Percentiles rank a stretch among this genome's conserved stretches.
Conservation (phyloP, 495 filamentous ascomycete genomes). For the Aspergillus olivimuriae region DNA sequence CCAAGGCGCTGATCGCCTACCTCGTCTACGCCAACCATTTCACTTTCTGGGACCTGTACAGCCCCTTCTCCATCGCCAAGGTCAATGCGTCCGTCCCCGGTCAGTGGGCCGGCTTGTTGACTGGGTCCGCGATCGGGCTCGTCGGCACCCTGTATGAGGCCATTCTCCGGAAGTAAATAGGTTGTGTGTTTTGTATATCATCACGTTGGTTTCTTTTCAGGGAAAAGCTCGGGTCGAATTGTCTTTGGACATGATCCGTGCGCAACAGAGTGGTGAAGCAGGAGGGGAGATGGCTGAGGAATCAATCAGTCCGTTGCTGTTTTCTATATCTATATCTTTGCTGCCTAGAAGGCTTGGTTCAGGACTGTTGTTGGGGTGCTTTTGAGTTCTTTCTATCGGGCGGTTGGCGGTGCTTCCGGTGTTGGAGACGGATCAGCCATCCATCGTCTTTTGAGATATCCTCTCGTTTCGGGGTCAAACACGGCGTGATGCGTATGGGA, state of each 20-base stretch:
- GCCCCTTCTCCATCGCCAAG: conserved; percentile 47
- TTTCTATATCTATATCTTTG: too few species aligned
- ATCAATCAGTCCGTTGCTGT: too few species aligned
- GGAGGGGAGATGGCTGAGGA: too few species aligned
- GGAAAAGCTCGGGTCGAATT: too few species aligned
- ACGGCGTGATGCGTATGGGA: conserved; percentile 9
- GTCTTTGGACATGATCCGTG: too few species aligned
- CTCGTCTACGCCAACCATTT: conserved; percentile 69
- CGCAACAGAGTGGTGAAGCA: too few species aligned
- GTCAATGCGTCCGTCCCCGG: conserved; percentile 65
- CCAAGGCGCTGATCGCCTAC: conserved; percentile 73
- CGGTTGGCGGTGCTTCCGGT: not conserved
- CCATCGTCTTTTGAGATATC: conserved; percentile 20
- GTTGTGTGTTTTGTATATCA: not conserved
- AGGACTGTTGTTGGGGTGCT: not conserved
- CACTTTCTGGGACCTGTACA: conserved; percentile 57
- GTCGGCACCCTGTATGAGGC: conserved; percentile 77
- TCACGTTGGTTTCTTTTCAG: not conserved
- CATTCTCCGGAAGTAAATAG: conserved; percentile 62
- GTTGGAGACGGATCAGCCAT: conserved; percentile 1
- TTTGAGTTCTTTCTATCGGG: not conserved
- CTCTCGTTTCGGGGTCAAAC: conserved; percentile 11
- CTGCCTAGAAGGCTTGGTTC: not conserved
- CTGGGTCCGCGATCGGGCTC: conserved; percentile 63
- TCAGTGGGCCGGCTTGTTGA: conserved; percentile 61